phyloP scores from a whole-genome alignment of 2,329 filamentous ascomycete species.

The Davidsoniella neocaledoniae region DNA sequence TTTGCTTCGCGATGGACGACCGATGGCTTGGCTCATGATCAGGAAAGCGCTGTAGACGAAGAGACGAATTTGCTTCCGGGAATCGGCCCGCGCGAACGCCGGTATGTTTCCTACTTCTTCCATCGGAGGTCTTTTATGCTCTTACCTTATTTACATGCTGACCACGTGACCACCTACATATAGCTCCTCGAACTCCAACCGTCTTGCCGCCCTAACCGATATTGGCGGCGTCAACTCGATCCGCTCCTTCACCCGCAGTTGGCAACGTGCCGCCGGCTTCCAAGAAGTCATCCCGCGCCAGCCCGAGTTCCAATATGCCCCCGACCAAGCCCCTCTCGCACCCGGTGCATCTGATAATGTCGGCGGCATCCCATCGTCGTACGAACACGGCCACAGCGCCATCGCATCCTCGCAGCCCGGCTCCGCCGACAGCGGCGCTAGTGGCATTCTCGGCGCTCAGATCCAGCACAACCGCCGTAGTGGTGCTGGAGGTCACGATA shows the following conservation, averaged over 20 bases:
- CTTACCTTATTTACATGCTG: neutral
- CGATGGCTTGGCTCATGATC: slow-evolving; percentile 1
- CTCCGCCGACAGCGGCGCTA: slow-evolving; percentile 16
- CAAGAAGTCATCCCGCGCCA: slow-evolving; percentile 70
- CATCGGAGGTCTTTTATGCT: neutral
- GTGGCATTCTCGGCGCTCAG: slow-evolving; percentile 34
- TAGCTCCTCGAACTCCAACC: slow-evolving; percentile 43
- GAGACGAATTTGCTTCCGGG: slow-evolving; percentile 1
- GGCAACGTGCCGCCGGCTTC: slow-evolving; percentile 81
- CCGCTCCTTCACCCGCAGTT: slow-evolving; percentile 81
- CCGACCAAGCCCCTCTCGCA: slow-evolving; percentile 33
- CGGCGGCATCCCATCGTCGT: neutral
- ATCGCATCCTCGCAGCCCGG: neutral
- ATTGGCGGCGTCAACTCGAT: slow-evolving; percentile 87
- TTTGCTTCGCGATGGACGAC: slow-evolving; percentile 10
- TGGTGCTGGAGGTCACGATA: slow-evolving; percentile 6
- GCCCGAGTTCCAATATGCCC: slow-evolving; percentile 52
- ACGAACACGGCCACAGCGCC: slow-evolving; percentile 13
- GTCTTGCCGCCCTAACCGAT: slow-evolving; percentile 43
- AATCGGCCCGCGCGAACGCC: slow-evolving; percentile 5
- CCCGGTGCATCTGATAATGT: slow-evolving; percentile 12
- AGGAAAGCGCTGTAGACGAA: slow-evolving; percentile 6
- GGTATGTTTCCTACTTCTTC: slow-evolving; percentile 1
- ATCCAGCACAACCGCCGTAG: slow-evolving; percentile 23
- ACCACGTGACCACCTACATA: neutral